These are phyloP conservation scores for Clavariopsis aquatica DNA, from an alignment of 495 filamentous ascomycete genomes.

Conservation along the genomic window DNA sequence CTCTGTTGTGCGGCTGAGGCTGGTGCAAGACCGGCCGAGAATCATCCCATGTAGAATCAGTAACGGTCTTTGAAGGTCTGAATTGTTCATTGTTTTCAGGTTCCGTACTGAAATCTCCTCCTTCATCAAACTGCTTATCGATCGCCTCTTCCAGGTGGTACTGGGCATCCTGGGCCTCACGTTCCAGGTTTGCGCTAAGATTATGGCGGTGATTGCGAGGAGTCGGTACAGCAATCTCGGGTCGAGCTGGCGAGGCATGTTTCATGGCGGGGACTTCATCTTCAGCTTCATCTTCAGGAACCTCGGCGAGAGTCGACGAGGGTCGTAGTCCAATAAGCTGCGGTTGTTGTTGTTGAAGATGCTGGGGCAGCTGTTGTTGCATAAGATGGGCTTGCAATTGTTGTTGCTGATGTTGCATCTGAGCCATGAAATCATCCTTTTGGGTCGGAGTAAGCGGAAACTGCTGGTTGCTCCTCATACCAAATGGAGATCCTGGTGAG, in stretches of 20 bases:
- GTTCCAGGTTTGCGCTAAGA: conserved; percentile 72
- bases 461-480: conserved; percentile 31
- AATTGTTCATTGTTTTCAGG: conserved; percentile 35
- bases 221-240: conserved; percentile 64
- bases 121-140: conserved; percentile 69
- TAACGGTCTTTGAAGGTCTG: conserved; percentile 30
- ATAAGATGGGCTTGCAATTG: conserved; percentile 57
- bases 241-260: conserved; percentile 48
- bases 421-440: conserved; percentile 38
- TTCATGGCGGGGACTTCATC: conserved; percentile 35
- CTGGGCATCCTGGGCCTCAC: conserved; percentile 82
- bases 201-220: conserved; percentile 67
- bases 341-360: conserved; percentile 50
- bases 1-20: conserved; percentile 62
- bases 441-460: conserved; percentile 40
- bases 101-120: conserved; percentile 50
- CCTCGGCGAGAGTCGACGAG: conserved; percentile 53
- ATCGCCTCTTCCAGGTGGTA: conserved; percentile 77
- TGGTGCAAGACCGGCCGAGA: conserved; percentile 53
- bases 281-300: conserved; percentile 58
- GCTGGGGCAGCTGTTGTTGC: conserved; percentile 51
- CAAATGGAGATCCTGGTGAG: conserved; percentile 38
- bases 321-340: conserved; percentile 45
- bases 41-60: conserved; percentile 49
- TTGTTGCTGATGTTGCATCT: conserved; percentile 61